Evolutionary conservation across 805 yeast species (phyloP).

Genomic region (Naumovozyma castellii): DNA sequence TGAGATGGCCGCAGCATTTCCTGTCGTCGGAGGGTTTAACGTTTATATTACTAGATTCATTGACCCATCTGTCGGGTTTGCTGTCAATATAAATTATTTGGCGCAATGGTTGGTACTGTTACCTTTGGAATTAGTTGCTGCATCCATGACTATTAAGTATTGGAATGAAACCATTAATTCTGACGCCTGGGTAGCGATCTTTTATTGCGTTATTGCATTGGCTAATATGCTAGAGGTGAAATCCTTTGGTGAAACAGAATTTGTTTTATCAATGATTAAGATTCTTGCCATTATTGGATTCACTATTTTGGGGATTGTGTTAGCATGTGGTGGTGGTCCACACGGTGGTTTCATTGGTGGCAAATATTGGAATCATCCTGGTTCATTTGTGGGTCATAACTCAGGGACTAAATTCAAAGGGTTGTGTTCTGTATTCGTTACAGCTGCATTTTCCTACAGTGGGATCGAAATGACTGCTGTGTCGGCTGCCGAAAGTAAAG

Average conservation of each 20-base stretch:
- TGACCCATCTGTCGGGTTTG: conserved; percentile 48
- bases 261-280: conserved; percentile 40
- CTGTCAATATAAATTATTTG: conserved; percentile 45
- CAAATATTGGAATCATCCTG: conserved; percentile 42
- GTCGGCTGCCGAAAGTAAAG: conserved; percentile 66
- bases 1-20: conserved; percentile 44
- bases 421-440: conserved; percentile 43
- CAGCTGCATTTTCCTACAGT: conserved; percentile 59
- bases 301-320: conserved; percentile 43
- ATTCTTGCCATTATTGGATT: conserved; percentile 43
- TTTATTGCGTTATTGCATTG: conserved; percentile 37
- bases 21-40: conserved; percentile 45
- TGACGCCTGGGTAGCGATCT: conserved; percentile 53
- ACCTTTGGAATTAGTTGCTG: conserved; percentile 53
- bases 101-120: conserved; percentile 48
- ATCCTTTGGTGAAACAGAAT: conserved; percentile 50
- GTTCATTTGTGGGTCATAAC: conserved; percentile 47
- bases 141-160: conserved; percentile 45
- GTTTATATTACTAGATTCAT: conserved; percentile 42
- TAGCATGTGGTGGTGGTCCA: conserved; percentile 42
- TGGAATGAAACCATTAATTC: conserved; percentile 44
- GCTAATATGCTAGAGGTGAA: conserved; percentile 46
- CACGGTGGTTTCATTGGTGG: conserved; percentile 36
- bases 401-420: conserved; percentile 39
- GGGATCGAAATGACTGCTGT: conserved; percentile 72